These are phyloP conservation scores for Scutellaria baicalensis DNA, from an alignment of 257 asterid genomes.

Conservation along the genomic window DNA sequence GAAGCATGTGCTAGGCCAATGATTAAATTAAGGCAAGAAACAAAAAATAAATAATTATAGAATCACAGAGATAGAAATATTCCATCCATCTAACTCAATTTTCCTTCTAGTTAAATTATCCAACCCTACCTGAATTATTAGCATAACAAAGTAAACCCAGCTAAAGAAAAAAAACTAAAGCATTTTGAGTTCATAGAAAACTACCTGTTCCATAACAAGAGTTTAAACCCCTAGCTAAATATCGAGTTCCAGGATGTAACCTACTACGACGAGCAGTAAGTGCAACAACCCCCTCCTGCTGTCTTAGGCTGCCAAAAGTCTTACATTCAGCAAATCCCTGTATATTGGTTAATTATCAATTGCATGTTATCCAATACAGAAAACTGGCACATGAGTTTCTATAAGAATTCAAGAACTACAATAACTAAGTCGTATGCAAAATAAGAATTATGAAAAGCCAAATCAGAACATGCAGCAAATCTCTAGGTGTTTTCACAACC, in stretches of 20 bases:
- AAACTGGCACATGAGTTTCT: neutral
- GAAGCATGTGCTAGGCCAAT: constrained; percentile 2
- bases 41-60: neutral
- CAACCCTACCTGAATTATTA: neutral
- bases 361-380: constrained; percentile 16
- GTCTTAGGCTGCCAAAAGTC: constrained; percentile 92
- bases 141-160: neutral
- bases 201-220: constrained; percentile 93
- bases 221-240: constrained; percentile 92
- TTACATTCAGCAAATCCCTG: constrained; percentile 94
- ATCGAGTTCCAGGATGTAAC: constrained; percentile 99
- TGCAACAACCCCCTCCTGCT: constrained; percentile 88
- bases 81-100: neutral
- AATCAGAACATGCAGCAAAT: neutral
- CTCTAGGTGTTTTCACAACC: neutral
- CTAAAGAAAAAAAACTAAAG: constrained; percentile 7
- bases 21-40: constrained; percentile 5
- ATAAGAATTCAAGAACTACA: constrained; percentile 10
- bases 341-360: constrained; percentile 28
- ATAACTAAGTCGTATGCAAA: neutral
- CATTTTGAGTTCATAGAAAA: constrained; percentile 2
- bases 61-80: neutral
- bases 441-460: neutral
- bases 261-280: constrained; percentile 96
- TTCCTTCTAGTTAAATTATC: neutral